Conservation (phyloP, 495 filamentous ascomycete genomes). For the Penicillium simplicissimum region DNA sequence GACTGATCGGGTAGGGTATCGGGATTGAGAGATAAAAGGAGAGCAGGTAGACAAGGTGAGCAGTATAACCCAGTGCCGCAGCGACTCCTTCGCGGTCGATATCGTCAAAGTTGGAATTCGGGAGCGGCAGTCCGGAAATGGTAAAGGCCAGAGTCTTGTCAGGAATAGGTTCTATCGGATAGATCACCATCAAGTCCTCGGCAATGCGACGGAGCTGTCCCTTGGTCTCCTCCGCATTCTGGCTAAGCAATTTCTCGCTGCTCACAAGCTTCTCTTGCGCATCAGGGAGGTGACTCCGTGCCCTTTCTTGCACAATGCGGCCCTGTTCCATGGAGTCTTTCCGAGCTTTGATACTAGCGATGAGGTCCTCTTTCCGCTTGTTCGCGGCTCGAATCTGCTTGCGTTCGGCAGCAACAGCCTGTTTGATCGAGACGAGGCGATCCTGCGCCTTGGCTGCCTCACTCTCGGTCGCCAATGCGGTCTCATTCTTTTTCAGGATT, state of each 20-base stretch:
- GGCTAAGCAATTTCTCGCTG: conserved; percentile 52
- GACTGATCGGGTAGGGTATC: conserved; percentile 77
- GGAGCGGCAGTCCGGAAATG: conserved; percentile 72
- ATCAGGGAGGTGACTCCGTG: conserved; percentile 44
- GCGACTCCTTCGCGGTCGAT: conserved; percentile 67
- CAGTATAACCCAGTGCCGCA: conserved; percentile 80
- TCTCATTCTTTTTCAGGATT: conserved; percentile 60
- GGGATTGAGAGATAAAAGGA: conserved; percentile 79
- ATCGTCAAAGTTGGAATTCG: conserved; percentile 72
- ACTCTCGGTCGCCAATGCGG: conserved; percentile 41
- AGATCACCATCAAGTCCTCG: conserved; percentile 75
- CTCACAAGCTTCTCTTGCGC: conserved; percentile 60
- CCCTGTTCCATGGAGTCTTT: conserved; percentile 66
- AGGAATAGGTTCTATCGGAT: conserved; percentile 70
- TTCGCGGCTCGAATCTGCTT: conserved; percentile 61
- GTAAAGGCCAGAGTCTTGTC: conserved; percentile 69
- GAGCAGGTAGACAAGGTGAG: conserved; percentile 72
- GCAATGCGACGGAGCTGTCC: conserved; percentile 85
- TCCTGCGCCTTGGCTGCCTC: conserved; percentile 66
- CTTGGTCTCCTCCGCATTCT: conserved; percentile 62
- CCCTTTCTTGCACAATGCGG: conserved; percentile 55
- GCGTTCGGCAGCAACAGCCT: conserved; percentile 62
- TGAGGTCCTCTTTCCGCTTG: conserved; percentile 63
- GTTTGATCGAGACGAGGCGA: conserved; percentile 55
- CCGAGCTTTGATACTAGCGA: conserved; percentile 63